Base-by-base conservation (phyloP, 129 eudicot genomes). In the Centrapalus pauciflorus region DNA sequence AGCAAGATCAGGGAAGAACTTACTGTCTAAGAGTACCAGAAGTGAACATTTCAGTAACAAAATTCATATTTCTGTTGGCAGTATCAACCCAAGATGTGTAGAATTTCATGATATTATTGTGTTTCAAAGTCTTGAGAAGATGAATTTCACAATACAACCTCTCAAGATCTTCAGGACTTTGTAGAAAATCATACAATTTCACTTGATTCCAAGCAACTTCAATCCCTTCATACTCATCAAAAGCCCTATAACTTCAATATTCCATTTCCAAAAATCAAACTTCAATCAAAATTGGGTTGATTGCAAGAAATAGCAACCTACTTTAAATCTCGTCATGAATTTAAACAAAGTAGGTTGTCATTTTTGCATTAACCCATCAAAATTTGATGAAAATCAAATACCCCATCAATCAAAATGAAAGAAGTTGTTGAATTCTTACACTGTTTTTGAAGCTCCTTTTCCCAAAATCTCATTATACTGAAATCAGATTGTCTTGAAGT, bases 21-120 rank as follows among this genome's bases (percentile, higher is more conserved):
- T 84, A 87, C 95, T 87, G 95, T 70, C 95, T 84, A 58, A 87
- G 85, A 43, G 90, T 84, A 35, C 95, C 95, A 56, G 95, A 87
- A 19, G 95, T 87, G 78, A 87, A 87, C 87, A 87, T 79, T 62
- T 87, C 95, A 34, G 95, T 87, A 34, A 87, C 85, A 68, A 87
- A 81, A 24, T 87, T 87, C 73, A 87, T 81, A 77, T 84, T 87
- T 70, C 88, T 77, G 38, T 81, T 87, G 26, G 79, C 81, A 61
- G 77, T 64, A 72, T 87, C 95, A 67, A 87, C 95, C 95, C 95
- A 87, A 50, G 95, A 87, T 70, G 85, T 76, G 73, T 84, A 84
- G 77, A 84, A 87, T 28, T 81, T 87, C 87, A 87, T 84, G 55
- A 87, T 84, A 64, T 87, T 87, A 69, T 64, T 77, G 84, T 87